A percentile compares a stretch with the other conserved stretches of the same genome.
phyloP scores from a whole-genome alignment of 768 basidiomycete species.

The Serendipita sp. region DNA sequence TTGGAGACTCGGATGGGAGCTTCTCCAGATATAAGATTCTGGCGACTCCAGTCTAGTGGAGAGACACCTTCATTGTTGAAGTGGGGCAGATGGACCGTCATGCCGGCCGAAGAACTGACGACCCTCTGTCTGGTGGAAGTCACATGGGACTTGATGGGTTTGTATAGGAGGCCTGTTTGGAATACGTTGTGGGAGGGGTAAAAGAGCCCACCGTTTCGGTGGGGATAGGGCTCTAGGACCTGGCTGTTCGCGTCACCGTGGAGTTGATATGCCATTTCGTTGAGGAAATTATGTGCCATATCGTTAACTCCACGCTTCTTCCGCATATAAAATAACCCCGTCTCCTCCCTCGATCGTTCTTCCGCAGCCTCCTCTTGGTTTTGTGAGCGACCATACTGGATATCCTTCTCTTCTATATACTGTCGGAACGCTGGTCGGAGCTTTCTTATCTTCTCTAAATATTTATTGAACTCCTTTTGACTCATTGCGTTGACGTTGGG shows the following conservation, averaged over 20 bases:
- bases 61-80: not conserved
- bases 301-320: not conserved
- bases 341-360: no score
- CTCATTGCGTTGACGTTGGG: conserved; percentile 50
- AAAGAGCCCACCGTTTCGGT: conserved; percentile 1
- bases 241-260: not conserved
- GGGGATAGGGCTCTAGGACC: not conserved
- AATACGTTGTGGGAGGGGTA: not conserved
- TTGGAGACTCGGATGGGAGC: not conserved
- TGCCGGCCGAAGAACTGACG: not conserved
- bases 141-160: not conserved
- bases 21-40: not conserved
- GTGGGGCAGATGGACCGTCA: not conserved
- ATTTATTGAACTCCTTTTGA: conserved; percentile 37
- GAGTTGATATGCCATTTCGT: not conserved
- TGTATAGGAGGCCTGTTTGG: not conserved
- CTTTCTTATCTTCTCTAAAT: conserved; percentile 41
- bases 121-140: not conserved
- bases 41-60: not conserved
- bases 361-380: not conserved
- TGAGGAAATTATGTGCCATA: not conserved
- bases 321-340: not conserved
- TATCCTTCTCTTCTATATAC: conserved; percentile 21
- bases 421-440: conserved; percentile 40
- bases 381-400: not conserved